phyloP scores from a whole-genome alignment of 148 eudicot genomes.

The Amaranthus cruentus region DNA sequence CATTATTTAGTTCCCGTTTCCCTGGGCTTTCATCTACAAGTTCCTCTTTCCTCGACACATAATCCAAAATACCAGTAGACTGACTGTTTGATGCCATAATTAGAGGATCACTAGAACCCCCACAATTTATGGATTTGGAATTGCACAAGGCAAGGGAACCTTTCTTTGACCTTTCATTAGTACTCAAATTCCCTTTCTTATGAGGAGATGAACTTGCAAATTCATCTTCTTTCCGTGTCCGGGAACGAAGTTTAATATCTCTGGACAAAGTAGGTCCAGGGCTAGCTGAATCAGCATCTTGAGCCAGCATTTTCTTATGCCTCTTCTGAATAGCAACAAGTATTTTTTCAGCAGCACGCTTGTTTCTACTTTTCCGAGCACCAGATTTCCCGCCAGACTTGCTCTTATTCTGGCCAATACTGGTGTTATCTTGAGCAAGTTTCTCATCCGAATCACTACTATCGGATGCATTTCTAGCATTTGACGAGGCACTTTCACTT shows the following conservation, averaged over 20 bases:
- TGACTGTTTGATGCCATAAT: constrained; percentile 29
- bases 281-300: constrained; percentile 61
- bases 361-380: constrained; percentile 51
- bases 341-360: constrained; percentile 65
- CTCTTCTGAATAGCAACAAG: constrained; percentile 56
- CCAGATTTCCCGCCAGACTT: constrained; percentile 44
- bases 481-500: constrained; percentile 78
- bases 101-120: constrained; percentile 33
- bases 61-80: constrained; percentile 32
- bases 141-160: constrained; percentile 28
- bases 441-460: constrained; percentile 78
- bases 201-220: constrained; percentile 42
- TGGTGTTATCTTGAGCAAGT: constrained; percentile 37
- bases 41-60: constrained; percentile 55
- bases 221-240: constrained; percentile 45
- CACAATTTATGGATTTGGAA: constrained; percentile 37
- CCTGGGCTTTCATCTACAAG: constrained; percentile 56
- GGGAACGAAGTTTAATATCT: constrained; percentile 49
- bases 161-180: constrained; percentile 47
- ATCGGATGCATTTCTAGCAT: constrained; percentile 57
- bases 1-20: constrained; percentile 46
- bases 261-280: constrained; percentile 32
- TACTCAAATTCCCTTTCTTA: constrained; percentile 38
- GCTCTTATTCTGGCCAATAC: constrained; percentile 32
- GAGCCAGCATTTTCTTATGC: constrained; percentile 59